These are phyloP conservation scores for Fusarium dimerum DNA, from an alignment of 2,329 filamentous ascomycete species.

Conservation along the genomic window DNA sequence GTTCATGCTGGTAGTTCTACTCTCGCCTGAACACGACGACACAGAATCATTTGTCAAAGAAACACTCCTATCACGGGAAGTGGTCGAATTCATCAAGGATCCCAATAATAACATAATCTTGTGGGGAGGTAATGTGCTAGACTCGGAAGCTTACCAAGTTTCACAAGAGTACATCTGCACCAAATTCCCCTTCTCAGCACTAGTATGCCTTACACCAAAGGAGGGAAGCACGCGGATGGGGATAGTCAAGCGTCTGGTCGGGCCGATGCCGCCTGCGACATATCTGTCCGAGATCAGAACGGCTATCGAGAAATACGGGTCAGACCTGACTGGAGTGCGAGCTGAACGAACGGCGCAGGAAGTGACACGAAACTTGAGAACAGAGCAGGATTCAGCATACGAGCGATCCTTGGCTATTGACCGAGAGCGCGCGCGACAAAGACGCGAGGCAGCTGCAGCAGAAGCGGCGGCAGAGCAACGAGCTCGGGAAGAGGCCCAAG, in stretches of 20 bases:
- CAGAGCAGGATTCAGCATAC: constrained; percentile 90
- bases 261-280: constrained; percentile 68
- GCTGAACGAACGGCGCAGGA: constrained; percentile 78
- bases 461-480: constrained; percentile 68
- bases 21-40: constrained; percentile 94
- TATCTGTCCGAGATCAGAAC: constrained; percentile 74
- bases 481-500: constrained; percentile 61
- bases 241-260: constrained; percentile 76
- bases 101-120: constrained; percentile 78
- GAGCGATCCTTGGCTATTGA: constrained; percentile 88
- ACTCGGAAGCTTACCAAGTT: constrained; percentile 93
- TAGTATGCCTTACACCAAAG: constrained; percentile 85
- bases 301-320: constrained; percentile 74
- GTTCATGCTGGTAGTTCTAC: constrained; percentile 83
- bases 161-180: constrained; percentile 84
- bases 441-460: constrained; percentile 72
- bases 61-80: constrained; percentile 75
- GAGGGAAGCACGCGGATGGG: constrained; percentile 88
- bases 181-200: constrained; percentile 86
- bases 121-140: constrained; percentile 91
- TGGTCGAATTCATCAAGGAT: constrained; percentile 73
- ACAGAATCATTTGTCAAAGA: constrained; percentile 79
- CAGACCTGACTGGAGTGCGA: constrained; percentile 73
- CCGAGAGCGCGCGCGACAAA: constrained; percentile 76
- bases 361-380: constrained; percentile 76